These are phyloP conservation scores for Penicillium hesseltinei DNA, from an alignment of 2,329 filamentous ascomycete species.

Conservation along the genomic window DNA sequence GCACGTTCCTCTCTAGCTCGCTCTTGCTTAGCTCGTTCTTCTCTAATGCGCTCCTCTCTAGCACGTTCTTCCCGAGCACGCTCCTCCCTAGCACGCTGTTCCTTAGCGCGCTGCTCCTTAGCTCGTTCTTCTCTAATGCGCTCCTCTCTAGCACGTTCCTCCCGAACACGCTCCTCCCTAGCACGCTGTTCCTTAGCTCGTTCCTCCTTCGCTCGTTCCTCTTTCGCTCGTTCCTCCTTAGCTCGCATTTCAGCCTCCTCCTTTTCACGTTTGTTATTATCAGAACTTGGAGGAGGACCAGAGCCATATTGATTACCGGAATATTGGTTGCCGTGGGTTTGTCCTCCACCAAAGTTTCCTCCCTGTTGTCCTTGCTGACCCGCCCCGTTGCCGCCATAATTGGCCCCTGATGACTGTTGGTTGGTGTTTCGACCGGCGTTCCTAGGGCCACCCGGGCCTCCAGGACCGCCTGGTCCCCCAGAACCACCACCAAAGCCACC, in stretches of 20 bases:
- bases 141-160: slow-evolving; percentile 29
- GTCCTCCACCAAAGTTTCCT: slow-evolving; percentile 31
- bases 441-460: slow-evolving; percentile 14
- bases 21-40: slow-evolving; percentile 14
- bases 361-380: slow-evolving; percentile 25
- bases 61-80: slow-evolving; percentile 28
- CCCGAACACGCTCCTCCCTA: slow-evolving; percentile 28
- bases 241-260: slow-evolving; percentile 22
- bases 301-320: slow-evolving; percentile 36
- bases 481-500: slow-evolving; percentile 20
- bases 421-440: slow-evolving; percentile 21
- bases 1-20: slow-evolving; percentile 16
- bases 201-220: slow-evolving; percentile 20
- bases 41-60: slow-evolving; percentile 27
- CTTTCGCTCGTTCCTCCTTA: slow-evolving; percentile 29
- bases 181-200: slow-evolving; percentile 16
- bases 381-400: slow-evolving; percentile 23
- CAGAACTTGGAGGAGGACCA: slow-evolving; percentile 22
- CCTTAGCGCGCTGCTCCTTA: background rate
- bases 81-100: slow-evolving; percentile 11
- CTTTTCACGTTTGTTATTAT: slow-evolving; percentile 12
- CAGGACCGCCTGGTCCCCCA: slow-evolving; percentile 14
- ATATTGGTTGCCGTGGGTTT: slow-evolving; percentile 32
- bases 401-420: slow-evolving; percentile 23
- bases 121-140: slow-evolving; percentile 24